Conservation (phyloP, 2,329 filamentous ascomycete genomes). For the Periconia sp. region DNA sequence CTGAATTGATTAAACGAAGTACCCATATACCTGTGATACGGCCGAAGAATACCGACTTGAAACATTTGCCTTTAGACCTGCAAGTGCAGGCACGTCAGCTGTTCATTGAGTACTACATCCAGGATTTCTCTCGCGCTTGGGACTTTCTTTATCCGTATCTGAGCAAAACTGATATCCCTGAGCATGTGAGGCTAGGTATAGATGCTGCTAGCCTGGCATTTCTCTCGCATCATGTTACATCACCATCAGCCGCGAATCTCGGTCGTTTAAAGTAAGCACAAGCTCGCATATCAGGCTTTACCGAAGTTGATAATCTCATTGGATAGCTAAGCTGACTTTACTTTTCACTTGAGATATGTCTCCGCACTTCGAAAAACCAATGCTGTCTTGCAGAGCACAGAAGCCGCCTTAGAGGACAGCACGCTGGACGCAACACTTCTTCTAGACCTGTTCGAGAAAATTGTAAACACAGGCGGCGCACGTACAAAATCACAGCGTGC, state of each 20-base stretch:
- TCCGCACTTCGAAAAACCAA: slow-evolving; percentile 25
- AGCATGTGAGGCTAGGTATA: slow-evolving; percentile 25
- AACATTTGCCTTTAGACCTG: slow-evolving; percentile 18
- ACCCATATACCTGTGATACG: background rate
- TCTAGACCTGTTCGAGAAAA: slow-evolving; percentile 31
- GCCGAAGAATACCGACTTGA: slow-evolving; percentile 2
- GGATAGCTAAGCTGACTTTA: background rate
- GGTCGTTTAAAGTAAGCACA: slow-evolving; percentile 16
- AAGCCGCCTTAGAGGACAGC: slow-evolving; percentile 12
- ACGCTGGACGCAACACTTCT: slow-evolving; percentile 25
- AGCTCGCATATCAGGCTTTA: background rate
- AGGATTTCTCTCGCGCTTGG: slow-evolving; percentile 27
- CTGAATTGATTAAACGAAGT: slow-evolving; percentile 1
- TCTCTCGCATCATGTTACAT: slow-evolving; percentile 21
- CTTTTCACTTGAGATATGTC: slow-evolving; percentile 12
- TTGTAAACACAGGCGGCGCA: slow-evolving; percentile 14
- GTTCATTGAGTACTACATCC: slow-evolving; percentile 29
- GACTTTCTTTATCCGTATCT: slow-evolving; percentile 22
- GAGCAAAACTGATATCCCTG: slow-evolving; percentile 12
- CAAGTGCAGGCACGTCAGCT: slow-evolving; percentile 20
- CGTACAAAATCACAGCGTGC: slow-evolving; percentile 13
- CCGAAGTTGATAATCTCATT: too few relatives aligned
- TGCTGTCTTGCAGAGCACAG: slow-evolving; percentile 15
- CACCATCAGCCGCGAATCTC: slow-evolving; percentile 16
- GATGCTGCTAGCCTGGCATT: slow-evolving; percentile 34